A percentile compares a stretch with the other conserved stretches of the same genome.
phyloP scores from a whole-genome alignment of 805 yeast species.

The Wickerhamiella hasegawae region DNA sequence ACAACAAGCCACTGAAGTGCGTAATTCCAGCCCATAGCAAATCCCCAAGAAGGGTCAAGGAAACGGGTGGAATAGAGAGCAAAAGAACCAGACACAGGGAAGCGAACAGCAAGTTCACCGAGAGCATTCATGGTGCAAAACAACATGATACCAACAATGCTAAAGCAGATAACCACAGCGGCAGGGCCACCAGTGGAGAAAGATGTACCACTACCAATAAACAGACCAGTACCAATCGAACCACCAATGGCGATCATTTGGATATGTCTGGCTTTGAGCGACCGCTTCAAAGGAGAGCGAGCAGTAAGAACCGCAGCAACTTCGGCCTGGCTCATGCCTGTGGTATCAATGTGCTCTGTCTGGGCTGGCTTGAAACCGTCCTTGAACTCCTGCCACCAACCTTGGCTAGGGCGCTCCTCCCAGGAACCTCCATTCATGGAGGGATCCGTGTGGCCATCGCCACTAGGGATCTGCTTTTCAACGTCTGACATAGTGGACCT shows the following conservation, averaged over 20 bases:
- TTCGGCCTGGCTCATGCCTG: constrained; percentile 21
- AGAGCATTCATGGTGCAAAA: constrained; percentile 41
- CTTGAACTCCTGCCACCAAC: constrained; percentile 1
- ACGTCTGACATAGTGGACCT: not conserved
- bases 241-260: constrained; percentile 61
- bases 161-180: constrained; percentile 31
- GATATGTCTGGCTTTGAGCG: constrained; percentile 24
- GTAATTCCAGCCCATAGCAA: constrained; percentile 52
- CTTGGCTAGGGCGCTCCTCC: not conserved
- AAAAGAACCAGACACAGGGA: constrained; percentile 40
- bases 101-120: constrained; percentile 50
- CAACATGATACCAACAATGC: constrained; percentile 36
- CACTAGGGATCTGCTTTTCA: not conserved
- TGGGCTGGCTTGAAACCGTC: constrained; percentile 15
- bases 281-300: constrained; percentile 20
- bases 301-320: constrained; percentile 8
- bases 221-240: constrained; percentile 57
- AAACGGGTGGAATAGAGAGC: constrained; percentile 39
- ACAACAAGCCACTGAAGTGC: constrained; percentile 42
- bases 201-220: constrained; percentile 31
- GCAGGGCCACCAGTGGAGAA: constrained; percentile 32
- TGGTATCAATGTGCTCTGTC: constrained; percentile 8
- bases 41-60: constrained; percentile 45
- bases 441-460: not conserved
- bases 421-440: not conserved